Base-by-base conservation (phyloP, 768 basidiomycete species). In the Phlegmacium glaucopus region DNA sequence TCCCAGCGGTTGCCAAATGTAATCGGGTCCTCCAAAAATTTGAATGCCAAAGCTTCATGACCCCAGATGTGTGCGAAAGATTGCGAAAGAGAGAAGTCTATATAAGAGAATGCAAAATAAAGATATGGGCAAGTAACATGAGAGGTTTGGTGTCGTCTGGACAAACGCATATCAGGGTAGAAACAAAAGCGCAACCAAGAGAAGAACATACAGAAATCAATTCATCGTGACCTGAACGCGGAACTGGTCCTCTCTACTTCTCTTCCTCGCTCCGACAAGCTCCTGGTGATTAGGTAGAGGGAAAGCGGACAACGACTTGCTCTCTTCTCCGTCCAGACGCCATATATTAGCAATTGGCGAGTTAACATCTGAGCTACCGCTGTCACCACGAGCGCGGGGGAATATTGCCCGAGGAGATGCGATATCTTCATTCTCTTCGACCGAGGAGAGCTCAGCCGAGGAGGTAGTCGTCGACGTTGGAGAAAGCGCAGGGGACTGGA, bases 291-390 rank as follows among this genome's bases (percentile, higher is more conserved):
- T 60, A 18, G 77, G 72, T 32, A 81, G 58, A 1, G 77, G 70
- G 48, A 80, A 75, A 2, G 72, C 72, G 36, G 74, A 71, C 5
- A 83, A 63, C 26, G 71, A 74, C 53, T 76, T 77, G 58, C 72
- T 80, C 64, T 90, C 87, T 56, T 87, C 83, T 15, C 83, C 82
- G 49, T 86, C 86, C 34, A 90, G 57, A 43, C 72, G 74, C 87
- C 87, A 90, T 46, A 90, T 90, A 50, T 79, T 87, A 8, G 66
- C 67, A 18, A 75, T 57, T 38, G 71, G 42, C 18, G 22, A 30
- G 18, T 18, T 42, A 39, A 39, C 38, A 60, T 53, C 50, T 45
- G 55, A 61, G 9, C 58, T 56, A 12, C 56, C 61, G 34, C 64
- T 65, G 29, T 55, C 55, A 41, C 60, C 64, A 18, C 58, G 52